Evolutionary conservation across 2,329 filamentous ascomycete species (phyloP), one percentile per base, ranked within the genome.

Genomic region (Periconia sp.): DNA sequence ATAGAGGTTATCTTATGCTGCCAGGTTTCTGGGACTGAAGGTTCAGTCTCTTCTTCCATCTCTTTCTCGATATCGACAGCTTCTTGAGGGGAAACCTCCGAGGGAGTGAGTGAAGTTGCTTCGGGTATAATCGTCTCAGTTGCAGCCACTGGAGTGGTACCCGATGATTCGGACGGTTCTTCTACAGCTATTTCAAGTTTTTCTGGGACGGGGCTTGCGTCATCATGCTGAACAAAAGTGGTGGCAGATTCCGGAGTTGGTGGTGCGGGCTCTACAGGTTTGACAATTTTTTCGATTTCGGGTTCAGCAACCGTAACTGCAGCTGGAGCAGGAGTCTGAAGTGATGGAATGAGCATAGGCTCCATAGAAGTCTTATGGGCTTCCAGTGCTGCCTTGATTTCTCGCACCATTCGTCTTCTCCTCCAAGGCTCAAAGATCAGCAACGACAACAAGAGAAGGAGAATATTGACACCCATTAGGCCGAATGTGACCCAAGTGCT

Each of bases 401-500:
- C 92, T 62, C 82, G 85, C 53, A 97, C 91, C 57, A 99, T 83
- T 64, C 91, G 81, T 68, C 80, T 82, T 63, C 94, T 81, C 63
- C 92, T 86, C 91, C 93, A 97, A 3, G 94, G 94, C 80, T 99
- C 93, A 56, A 96, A 88, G 18, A 94, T 85, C 63, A 96, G 87
- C 75, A 97, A 88, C 63, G 95, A 86, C 17, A 92, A 82, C 49
- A 99, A 76, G 69, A 99, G 91, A 45, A 99, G 77, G 56, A 97
- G 73, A 31, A 97, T 90, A 70, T 99, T 99, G 68, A 97, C 85
- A 20, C 93, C 93, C 94, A 99, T 99, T 57, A 99, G 78, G 0
- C 93, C 94, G 86, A 95, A 97, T 0, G 94, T 99, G 35, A 95
- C 93, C 94, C 94, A 99, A 0, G 94, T 99, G 72, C 90, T 94